phyloP scores from a whole-genome alignment of 768 basidiomycete species.

The Trametes sanguinea region DNA sequence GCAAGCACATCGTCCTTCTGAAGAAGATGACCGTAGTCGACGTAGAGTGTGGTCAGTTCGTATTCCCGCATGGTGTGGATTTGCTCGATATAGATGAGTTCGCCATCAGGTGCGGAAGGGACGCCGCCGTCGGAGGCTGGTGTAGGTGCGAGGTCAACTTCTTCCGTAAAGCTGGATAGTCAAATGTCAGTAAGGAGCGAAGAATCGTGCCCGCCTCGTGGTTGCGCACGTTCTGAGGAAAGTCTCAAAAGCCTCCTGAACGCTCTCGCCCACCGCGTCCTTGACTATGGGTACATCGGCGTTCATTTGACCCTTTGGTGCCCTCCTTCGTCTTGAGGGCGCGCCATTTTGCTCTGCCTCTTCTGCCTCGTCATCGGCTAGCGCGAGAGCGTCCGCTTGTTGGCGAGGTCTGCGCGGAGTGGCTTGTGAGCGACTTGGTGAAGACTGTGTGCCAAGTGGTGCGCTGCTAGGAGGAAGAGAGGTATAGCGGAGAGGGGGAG shows the following conservation, averaged over 20 bases:
- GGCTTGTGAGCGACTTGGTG: constrained; percentile 31
- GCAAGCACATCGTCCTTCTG: constrained; percentile 92
- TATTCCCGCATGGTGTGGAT: constrained; percentile 95
- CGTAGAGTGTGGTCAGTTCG: constrained; percentile 92
- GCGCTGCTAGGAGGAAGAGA: constrained; percentile 57
- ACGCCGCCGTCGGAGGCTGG: constrained; percentile 73
- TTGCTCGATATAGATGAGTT: constrained; percentile 86
- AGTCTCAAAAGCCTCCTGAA: constrained; percentile 86
- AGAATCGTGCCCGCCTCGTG: no score
- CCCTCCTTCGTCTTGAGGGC: constrained; percentile 39
- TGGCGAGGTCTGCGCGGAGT: constrained; percentile 32
- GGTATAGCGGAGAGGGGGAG: constrained; percentile 53
- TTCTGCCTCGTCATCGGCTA: constrained; percentile 46
- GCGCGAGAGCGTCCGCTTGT: constrained; percentile 36
- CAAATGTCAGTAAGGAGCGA: not conserved
- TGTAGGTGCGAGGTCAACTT: constrained; percentile 75
- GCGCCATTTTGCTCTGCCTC: constrained; percentile 39
- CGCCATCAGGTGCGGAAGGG: constrained; percentile 56
- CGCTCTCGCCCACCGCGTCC: constrained; percentile 95
- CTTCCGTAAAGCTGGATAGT: constrained; percentile 73
- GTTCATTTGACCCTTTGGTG: constrained; percentile 47
- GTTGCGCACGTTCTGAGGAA: constrained; percentile 83
- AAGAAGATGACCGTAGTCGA: constrained; percentile 91
- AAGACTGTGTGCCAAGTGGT: constrained; percentile 40
- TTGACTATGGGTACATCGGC: constrained; percentile 84